Conservation (phyloP, 2,329 filamentous ascomycete genomes). For the Colletotrichum higginsianum region DNA sequence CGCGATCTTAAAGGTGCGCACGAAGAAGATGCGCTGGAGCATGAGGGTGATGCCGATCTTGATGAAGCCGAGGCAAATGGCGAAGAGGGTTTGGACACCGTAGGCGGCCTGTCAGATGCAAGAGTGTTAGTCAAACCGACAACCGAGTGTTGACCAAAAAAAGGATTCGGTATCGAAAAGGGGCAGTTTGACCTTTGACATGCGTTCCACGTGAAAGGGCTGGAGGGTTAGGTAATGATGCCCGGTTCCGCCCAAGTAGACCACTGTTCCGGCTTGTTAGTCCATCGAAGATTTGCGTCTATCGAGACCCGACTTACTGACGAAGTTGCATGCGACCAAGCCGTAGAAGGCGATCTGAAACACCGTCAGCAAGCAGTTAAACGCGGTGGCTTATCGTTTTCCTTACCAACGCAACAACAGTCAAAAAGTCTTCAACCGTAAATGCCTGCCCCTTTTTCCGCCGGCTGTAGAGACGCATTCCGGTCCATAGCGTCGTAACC, state of each 20-base stretch:
- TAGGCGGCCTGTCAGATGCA: constrained; percentile 1
- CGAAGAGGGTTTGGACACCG: constrained; percentile 18
- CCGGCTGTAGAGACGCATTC: constrained; percentile 8
- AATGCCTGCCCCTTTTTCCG: constrained; percentile 13
- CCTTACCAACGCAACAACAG: constrained; percentile 14
- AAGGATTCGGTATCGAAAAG: neutral
- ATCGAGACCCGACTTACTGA: neutral
- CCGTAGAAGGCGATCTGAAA: constrained; percentile 4
- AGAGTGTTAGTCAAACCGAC: neutral
- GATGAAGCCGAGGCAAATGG: constrained; percentile 23
- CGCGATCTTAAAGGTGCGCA: neutral
- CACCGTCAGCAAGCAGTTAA: neutral
- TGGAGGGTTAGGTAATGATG: constrained; percentile 7
- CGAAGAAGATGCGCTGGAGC: constrained; percentile 25
- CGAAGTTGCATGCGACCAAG: constrained; percentile 12
- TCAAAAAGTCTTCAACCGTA: constrained; percentile 8
- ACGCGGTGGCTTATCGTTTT: too few species aligned
- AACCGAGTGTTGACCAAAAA: neutral
- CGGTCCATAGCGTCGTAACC: constrained; percentile 4
- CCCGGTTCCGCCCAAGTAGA: constrained; percentile 10
- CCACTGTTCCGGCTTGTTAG: neutral
- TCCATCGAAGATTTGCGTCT: neutral
- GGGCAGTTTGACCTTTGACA: constrained; percentile 4
- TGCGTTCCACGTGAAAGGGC: constrained; percentile 11
- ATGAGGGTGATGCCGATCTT: constrained; percentile 29